Evolutionary conservation across 2,329 filamentous ascomycete genomes (phyloP).

Genomic region (Seiridium cupressi): DNA sequence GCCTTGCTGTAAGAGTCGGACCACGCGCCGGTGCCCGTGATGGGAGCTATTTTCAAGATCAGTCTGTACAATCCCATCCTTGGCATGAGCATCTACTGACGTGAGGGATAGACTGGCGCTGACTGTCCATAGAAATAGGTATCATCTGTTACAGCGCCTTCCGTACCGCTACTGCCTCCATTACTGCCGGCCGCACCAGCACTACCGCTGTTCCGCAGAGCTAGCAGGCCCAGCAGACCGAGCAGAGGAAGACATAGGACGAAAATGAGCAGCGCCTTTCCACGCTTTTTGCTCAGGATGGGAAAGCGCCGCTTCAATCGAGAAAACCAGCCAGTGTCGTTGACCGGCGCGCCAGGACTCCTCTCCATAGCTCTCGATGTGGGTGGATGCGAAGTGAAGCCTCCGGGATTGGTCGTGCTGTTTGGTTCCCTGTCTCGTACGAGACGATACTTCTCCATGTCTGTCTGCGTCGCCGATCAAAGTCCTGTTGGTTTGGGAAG

Average conservation of each 20-base stretch:
- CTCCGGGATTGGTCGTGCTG: neutral
- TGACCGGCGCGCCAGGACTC: slow-evolving; percentile 6
- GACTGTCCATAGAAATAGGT: slow-evolving; percentile 48
- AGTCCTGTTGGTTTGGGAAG: no score
- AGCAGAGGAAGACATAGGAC: slow-evolving; percentile 28
- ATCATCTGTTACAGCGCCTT: slow-evolving; percentile 35
- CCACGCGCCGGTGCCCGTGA: slow-evolving; percentile 67
- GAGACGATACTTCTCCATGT: slow-evolving; percentile 1
- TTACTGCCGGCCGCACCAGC: slow-evolving; percentile 4
- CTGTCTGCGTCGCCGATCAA: neutral
- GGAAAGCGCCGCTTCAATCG: slow-evolving; percentile 23
- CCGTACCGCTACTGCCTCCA: slow-evolving; percentile 5
- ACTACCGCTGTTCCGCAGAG: slow-evolving; percentile 20
- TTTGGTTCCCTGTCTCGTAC: neutral
- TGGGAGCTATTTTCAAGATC: slow-evolving; percentile 33
- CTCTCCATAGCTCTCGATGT: slow-evolving; percentile 7
- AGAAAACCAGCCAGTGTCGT: slow-evolving; percentile 14
- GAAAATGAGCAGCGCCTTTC: slow-evolving; percentile 19
- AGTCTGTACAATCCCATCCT: neutral
- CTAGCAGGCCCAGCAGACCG: slow-evolving; percentile 27
- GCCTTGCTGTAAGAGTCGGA: slow-evolving; percentile 65
- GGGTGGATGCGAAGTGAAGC: neutral
- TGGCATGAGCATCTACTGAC: slow-evolving; percentile 29
- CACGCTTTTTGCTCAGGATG: slow-evolving; percentile 24
- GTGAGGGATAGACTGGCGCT: slow-evolving; percentile 49